Base-by-base conservation (phyloP, 345 rosid species). In the Syzygium aromaticum region DNA sequence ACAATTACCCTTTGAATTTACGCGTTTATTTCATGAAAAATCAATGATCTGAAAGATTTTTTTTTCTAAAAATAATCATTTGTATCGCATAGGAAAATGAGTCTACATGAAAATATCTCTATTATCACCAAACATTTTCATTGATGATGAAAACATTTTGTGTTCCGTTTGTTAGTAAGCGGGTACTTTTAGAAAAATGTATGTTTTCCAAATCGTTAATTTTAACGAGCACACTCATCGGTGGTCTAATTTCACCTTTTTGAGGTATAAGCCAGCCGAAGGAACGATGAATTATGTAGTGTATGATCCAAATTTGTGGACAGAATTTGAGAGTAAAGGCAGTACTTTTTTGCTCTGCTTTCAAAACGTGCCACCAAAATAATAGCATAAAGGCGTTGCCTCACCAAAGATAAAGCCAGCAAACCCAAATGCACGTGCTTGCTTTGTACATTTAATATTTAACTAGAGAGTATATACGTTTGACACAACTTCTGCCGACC, bases 151-250 rank as follows among this genome's bases (percentile, higher is more conserved):
- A 67, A 67, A 33, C 11, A 30, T 3, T 30, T 16, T 30, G 23
- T 0, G 1, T 67, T 67, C 23, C 11, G 8, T 67, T 30, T 12
- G 1, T 64, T 15, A 3, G 12, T 30, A 16, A 30, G 78, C 0
- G 3, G 23, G 5, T 16, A 4, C 25, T 54, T 30, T 64, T 30
- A 30, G 8, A 28, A 1, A 30, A 33, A 16, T 8, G 6, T 16
- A 33, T 0, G 1, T 30, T 8, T 67, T 67, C 4, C 10, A 17
- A 8, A n/a, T n/a, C 17, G 19, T n/a, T n/a, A 13, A n/a, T 61
- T 61, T n/a, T 12, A 5, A n/a, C 33, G 9, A n/a, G 13, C 73
- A 11, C 2, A 8, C 12, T 6, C 43, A 11, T 67, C 23, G 12
- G 1, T 16, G 46, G 78, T 67, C 43, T 67, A 67, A 30, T 30